Conservation (phyloP, 2,329 filamentous ascomycete genomes). For the Exophiala mesophila region DNA sequence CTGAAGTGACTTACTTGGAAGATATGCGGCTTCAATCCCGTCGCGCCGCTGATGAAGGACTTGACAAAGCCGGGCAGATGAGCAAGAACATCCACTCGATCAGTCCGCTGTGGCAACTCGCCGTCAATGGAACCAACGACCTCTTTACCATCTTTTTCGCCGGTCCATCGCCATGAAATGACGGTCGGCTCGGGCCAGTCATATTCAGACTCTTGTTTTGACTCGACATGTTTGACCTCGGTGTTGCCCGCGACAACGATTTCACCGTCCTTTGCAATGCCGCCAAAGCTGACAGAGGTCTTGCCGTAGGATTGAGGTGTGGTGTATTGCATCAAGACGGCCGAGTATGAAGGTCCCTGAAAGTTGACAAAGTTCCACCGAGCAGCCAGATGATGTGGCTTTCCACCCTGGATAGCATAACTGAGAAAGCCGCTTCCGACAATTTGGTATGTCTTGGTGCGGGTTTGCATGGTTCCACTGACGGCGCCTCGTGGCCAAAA, state of each 20-base stretch:
- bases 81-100: slow-evolving; percentile 92
- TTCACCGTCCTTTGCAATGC: slow-evolving; percentile 71
- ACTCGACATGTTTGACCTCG: slow-evolving; percentile 63
- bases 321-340: slow-evolving; percentile 90
- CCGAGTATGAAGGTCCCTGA: slow-evolving; percentile 80
- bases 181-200: slow-evolving; percentile 84
- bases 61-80: slow-evolving; percentile 96
- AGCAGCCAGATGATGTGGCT: slow-evolving; percentile 90
- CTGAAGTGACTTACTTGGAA: slow-evolving; percentile 70
- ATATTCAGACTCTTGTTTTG: slow-evolving; percentile 68
- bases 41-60: slow-evolving; percentile 80
- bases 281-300: slow-evolving; percentile 77
- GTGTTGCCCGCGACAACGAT: slow-evolving; percentile 69
- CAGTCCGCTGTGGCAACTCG: slow-evolving; percentile 62
- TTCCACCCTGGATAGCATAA: slow-evolving; percentile 94
- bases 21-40: slow-evolving; percentile 93
- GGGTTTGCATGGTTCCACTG: slow-evolving; percentile 78
- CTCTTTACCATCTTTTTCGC: slow-evolving; percentile 66
- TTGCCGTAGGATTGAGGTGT: slow-evolving; percentile 90
- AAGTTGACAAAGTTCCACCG: slow-evolving; percentile 93
- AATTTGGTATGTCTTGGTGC: slow-evolving; percentile 75
- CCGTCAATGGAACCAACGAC: slow-evolving; percentile 67
- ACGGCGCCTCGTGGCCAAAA: slow-evolving; percentile 89
- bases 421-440: slow-evolving; percentile 74
- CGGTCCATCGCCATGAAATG: slow-evolving; percentile 71